Base-by-base conservation (phyloP, 2,329 filamentous ascomycete species). In the Amesomyces nigricolor region DNA sequence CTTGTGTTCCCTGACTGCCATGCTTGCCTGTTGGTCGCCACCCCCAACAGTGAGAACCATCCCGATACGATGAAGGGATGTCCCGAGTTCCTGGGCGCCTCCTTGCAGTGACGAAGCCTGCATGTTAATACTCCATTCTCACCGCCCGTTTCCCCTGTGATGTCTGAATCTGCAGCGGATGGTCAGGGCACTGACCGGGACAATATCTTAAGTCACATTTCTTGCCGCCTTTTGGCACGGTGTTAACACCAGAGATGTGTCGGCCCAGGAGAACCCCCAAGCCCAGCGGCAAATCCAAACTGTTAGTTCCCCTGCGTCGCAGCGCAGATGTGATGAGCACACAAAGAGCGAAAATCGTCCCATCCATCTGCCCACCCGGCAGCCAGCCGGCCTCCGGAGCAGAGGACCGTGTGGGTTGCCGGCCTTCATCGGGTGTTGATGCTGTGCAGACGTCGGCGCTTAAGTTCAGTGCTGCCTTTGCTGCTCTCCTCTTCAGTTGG, bases 271-370 rank as follows among this genome's bases (percentile, higher is more conserved):
- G 32, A 13, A 35, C 2, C 11, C 32, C 32, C 32, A 9, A 35
- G 32, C 40, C 32, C 39, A 43, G 57, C 57, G 53, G 57, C 43
- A 56, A 54, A 46, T 47, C 57, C 54, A 54, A 30, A 48, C 50
- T 54, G 54, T 50, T 47, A 51, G 57, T 43, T 22, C 47, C 19
- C 9, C 39, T n/a, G n/a, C 22, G 51, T 35, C 42, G 42, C 44
- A 17, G 8, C 10, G 16, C 19, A 22, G 35, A 11, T 37, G 46
- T 38, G 45, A 38, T 39, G 39, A 14, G 39, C 46, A 38, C 30
- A 40, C 10, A 9, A 42, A 46, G 7, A 40, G 40, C 30, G 11
- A 43, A 42, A 35, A 53, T 53, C 43, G 30, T 49, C 26, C 30
- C 51, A 43, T 40, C 37, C 49, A 37, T 35, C 29, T 38, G 7